Base-by-base conservation (phyloP, 352 stramenopile species). In the Hyphochytrium catenoides region DNA sequence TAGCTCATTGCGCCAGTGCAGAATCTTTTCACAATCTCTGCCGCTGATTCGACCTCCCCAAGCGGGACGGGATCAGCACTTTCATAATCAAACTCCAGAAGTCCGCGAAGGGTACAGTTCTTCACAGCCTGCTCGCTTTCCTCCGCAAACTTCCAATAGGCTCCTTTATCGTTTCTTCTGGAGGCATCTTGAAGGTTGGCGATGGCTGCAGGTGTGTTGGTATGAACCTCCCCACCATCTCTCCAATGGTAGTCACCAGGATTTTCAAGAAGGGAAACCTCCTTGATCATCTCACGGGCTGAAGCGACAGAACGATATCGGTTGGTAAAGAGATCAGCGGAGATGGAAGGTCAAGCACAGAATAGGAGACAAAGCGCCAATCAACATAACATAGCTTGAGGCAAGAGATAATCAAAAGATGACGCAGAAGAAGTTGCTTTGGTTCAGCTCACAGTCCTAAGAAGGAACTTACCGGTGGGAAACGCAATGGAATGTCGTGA, bases 131-230 rank as follows among this genome's bases (percentile, higher is more conserved):
- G 62, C 47, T 93, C 85, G 9, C 81, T 90, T 28, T 91, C 55
- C 42, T 76, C 61, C 3, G 82, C 62, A 51, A 93, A 95, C 48
- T 83, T 56, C 32, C 75, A 77, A 54, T 93, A 95, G 2, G 79
- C 74, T 29, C 91, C 78, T 15, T 76, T 63, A 33, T 75, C 91
- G 56, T 93, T 91, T n/a, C n/a, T n/a, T n/a, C n/a, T n/a, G n/a
- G n/a, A n/a, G n/a, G n/a, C n/a, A n/a, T 70, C 54, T 59, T 87
- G 73, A 16, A 87, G 50, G 42, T 76, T 64, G 14, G 70, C 62
- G 69, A 87, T 87, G 31, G 50, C 55, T 33, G 50, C 42, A 17
- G 73, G 73, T 41, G 59, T 81, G 48, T 87, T 87, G 39, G 83
- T 58, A 52, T 87, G 73, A 18, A 57, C 59, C 51, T 87, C 69